Percentiles rank a stretch among this genome's conserved stretches.
These are phyloP conservation scores for Smallanthus sonchifolius DNA, from an alignment of 129 eudicot species.

Conservation along the genomic window DNA sequence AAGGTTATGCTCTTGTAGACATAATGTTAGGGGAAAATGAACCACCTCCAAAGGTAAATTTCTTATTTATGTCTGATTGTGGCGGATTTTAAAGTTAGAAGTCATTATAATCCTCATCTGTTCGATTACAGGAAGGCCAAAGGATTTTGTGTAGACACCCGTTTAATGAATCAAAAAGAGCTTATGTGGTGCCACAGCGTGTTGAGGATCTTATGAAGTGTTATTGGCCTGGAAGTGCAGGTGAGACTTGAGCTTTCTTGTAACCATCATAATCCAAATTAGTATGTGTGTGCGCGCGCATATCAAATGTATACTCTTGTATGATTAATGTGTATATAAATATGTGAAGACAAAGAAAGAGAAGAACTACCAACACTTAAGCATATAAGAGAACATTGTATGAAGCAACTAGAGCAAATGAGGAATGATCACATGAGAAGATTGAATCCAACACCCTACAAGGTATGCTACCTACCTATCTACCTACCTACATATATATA, in stretches of 20 bases:
- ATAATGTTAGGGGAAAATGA: slow-evolving; percentile 95
- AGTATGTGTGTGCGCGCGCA: neutral
- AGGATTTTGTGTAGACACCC: slow-evolving; percentile 94
- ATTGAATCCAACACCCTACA: slow-evolving; percentile 98
- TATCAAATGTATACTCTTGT: neutral
- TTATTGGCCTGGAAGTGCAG: slow-evolving; percentile 89
- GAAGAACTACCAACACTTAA: slow-evolving; percentile 73
- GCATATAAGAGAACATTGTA: slow-evolving; percentile 72
- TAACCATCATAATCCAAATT: neutral
- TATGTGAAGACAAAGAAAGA: slow-evolving; percentile 57
- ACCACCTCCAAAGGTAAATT: slow-evolving; percentile 84
- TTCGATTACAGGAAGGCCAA: slow-evolving; percentile 58
- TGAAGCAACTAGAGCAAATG: slow-evolving; percentile 83
- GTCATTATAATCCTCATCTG: neutral
- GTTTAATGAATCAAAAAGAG: slow-evolving; percentile 92
- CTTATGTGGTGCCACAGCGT: slow-evolving; percentile 91
- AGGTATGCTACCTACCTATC: slow-evolving; percentile 34
- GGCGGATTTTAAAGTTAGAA: too few relatives aligned
- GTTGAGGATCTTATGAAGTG: slow-evolving; percentile 95
- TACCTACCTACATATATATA: too few relatives aligned
- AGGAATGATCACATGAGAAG: slow-evolving; percentile 97
- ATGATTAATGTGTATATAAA: neutral
- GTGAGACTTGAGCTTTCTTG: slow-evolving; percentile 21
- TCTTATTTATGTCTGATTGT: neutral
- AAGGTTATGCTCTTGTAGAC: slow-evolving; percentile 93